A percentile compares a stretch with the other conserved stretches of the same genome.
phyloP scores from a whole-genome alignment of 805 yeast genomes.

The Hanseniaspora thailandica region DNA sequence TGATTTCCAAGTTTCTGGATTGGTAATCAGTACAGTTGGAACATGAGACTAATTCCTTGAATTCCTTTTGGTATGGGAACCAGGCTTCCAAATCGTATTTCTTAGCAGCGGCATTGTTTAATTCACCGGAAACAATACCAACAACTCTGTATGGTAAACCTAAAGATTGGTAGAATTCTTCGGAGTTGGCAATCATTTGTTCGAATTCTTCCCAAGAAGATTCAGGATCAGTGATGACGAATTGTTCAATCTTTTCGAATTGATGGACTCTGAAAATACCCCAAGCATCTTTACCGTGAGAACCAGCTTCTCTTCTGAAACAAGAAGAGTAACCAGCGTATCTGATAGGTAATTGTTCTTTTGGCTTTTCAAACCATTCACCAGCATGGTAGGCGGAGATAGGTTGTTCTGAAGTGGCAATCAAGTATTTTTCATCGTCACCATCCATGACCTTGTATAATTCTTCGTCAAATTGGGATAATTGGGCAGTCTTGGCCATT shows the following conservation, averaged over 20 bases:
- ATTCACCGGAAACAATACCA: slow-evolving; percentile 95
- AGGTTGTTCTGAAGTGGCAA: slow-evolving; percentile 98
- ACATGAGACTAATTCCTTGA: slow-evolving; percentile 95
- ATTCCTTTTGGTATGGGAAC: slow-evolving; percentile 99
- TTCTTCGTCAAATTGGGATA: slow-evolving; percentile 96
- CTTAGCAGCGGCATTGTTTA: slow-evolving; percentile 98
- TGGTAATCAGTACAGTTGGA: slow-evolving; percentile 99
- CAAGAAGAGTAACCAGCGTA: slow-evolving; percentile 98
- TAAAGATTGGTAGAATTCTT: slow-evolving; percentile 83
- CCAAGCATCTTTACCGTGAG: slow-evolving; percentile 99
- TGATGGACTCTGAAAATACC: slow-evolving; percentile 99
- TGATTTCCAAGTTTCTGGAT: slow-evolving; percentile 93
- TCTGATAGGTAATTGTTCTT: slow-evolving; percentile 89
- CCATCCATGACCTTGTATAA: slow-evolving; percentile 94
- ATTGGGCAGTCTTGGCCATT: slow-evolving; percentile 98
- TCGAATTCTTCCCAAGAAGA: slow-evolving; percentile 97
- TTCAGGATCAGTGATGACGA: slow-evolving; percentile 91
- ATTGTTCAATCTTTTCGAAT: slow-evolving; percentile 96
- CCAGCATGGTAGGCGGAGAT: slow-evolving; percentile 93
- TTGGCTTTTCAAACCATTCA: slow-evolving; percentile 97
- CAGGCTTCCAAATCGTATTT: slow-evolving; percentile 98
- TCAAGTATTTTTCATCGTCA: slow-evolving; percentile 90
- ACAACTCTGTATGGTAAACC: slow-evolving; percentile 94
- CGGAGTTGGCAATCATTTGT: slow-evolving; percentile 81
- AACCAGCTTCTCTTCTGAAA: slow-evolving; percentile 98